Evolutionary conservation across 169 alveolate species (phyloP).

Genomic region (Theileria equi): DNA sequence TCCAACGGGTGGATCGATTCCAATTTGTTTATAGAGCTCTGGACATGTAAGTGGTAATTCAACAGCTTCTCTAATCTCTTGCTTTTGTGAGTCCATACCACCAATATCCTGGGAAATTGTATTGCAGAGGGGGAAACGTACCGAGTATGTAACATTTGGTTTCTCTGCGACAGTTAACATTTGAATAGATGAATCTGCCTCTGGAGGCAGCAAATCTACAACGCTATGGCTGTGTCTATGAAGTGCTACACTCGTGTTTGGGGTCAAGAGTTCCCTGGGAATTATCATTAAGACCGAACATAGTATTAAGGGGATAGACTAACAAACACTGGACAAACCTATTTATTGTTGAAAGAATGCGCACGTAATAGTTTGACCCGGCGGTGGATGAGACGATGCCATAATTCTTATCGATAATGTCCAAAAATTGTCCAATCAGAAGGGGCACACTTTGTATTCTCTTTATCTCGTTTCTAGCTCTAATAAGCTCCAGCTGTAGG

Average conservation of each 20-base stretch:
- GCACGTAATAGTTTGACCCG: slow-evolving; percentile 95
- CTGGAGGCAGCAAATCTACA: slow-evolving; percentile 98
- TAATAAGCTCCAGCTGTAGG: slow-evolving; percentile 92
- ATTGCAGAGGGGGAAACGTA: slow-evolving; percentile 4
- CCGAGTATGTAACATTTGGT: slow-evolving; percentile 98
- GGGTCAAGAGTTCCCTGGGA: slow-evolving; percentile 93
- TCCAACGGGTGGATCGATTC: slow-evolving; percentile 99
- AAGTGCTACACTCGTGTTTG: slow-evolving; percentile 97
- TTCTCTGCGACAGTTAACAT: slow-evolving; percentile 95
- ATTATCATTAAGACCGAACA: not conserved
- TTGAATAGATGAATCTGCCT: slow-evolving; percentile 97
- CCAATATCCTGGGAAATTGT: slow-evolving; percentile 89
- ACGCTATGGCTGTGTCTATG: slow-evolving; percentile 98
- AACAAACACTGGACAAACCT: slow-evolving; percentile 39
- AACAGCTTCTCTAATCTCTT: slow-evolving; percentile 98
- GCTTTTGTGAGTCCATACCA: slow-evolving; percentile 97
- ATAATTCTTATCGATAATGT: slow-evolving; percentile 94
- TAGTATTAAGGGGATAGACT: not conserved
- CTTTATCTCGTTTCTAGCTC: slow-evolving; percentile 96
- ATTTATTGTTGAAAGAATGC: slow-evolving; percentile 97
- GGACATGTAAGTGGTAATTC: slow-evolving; percentile 98
- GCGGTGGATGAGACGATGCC: slow-evolving; percentile 96
- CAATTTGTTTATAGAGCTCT: slow-evolving; percentile 95
- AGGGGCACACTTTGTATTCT: slow-evolving; percentile 97
- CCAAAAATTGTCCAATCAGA: slow-evolving; percentile 97